phyloP scores from a whole-genome alignment of 208 protist genomes.

The Trypanosoma grayi region DNA sequence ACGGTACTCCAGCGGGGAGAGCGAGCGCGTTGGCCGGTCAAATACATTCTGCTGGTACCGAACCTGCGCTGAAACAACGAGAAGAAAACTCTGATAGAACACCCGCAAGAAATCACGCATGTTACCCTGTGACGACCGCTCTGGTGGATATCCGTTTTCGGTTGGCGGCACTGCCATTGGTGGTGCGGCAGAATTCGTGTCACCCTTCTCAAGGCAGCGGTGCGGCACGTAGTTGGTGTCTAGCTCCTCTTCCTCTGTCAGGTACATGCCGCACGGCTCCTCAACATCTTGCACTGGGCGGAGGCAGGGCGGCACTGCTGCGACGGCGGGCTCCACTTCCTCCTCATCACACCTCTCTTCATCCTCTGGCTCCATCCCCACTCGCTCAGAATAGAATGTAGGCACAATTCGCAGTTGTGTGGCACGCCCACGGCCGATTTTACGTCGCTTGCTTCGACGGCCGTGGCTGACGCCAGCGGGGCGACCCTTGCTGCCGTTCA shows the following conservation, averaged over 20 bases:
- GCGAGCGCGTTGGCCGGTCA: neutral
- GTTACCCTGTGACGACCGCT: neutral
- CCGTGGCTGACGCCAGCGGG: neutral
- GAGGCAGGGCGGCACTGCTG: neutral
- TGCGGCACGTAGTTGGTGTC: neutral
- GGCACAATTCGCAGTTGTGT: neutral
- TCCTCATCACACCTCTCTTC: neutral
- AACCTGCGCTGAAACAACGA: slow-evolving; percentile 55
- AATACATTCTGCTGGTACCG: slow-evolving; percentile 14
- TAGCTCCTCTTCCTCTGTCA: slow-evolving; percentile 21
- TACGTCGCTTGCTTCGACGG: slow-evolving; percentile 16
- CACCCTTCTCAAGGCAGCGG: neutral
- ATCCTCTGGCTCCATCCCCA: slow-evolving; percentile 4
- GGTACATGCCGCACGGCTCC: neutral
- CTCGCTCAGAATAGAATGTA: neutral
- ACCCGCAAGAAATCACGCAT: slow-evolving; percentile 42
- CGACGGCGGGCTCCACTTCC: too few relatives aligned
- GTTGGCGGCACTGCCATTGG: neutral
- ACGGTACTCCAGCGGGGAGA: slow-evolving; percentile 36
- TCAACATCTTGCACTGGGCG: neutral
- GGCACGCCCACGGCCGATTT: slow-evolving; percentile 11
- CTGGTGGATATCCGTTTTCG: neutral
- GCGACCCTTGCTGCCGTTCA: neutral
- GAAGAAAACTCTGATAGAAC: slow-evolving; percentile 52
- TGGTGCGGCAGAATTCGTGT: neutral